phyloP scores from a whole-genome alignment of 2,329 filamentous ascomycete genomes.

The Neoarthrinium moseri region DNA sequence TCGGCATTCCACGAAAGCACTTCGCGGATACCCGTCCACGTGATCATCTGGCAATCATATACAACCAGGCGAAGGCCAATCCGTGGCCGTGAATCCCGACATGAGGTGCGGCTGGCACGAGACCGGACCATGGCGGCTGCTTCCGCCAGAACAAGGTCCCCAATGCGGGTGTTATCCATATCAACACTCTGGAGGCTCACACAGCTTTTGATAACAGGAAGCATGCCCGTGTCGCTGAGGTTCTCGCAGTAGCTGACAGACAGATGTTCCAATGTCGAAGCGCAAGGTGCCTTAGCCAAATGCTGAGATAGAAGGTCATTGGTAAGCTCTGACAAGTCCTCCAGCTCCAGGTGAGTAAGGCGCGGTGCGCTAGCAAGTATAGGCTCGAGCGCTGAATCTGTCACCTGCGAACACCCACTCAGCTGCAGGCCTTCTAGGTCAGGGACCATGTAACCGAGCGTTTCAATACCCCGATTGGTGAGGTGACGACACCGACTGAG shows the following conservation, averaged over 20 bases:
- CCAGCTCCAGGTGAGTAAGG: slow-evolving; percentile 84
- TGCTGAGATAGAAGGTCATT: slow-evolving; percentile 71
- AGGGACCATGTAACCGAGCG: slow-evolving; percentile 73
- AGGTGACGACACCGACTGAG: slow-evolving; percentile 75
- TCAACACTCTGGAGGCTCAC: slow-evolving; percentile 68
- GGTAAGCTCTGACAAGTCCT: slow-evolving; percentile 77
- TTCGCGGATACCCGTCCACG: slow-evolving; percentile 88
- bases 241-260: slow-evolving; percentile 89
- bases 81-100: slow-evolving; percentile 40
- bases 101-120: slow-evolving; percentile 50
- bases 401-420: slow-evolving; percentile 72
- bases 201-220: slow-evolving; percentile 78
- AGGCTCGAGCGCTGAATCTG: slow-evolving; percentile 68
- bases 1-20: slow-evolving; percentile 83
- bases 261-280: slow-evolving; percentile 70
- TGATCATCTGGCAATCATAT: slow-evolving; percentile 90
- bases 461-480: slow-evolving; percentile 69
- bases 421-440: slow-evolving; percentile 80
- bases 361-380: slow-evolving; percentile 73
- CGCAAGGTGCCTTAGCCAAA: slow-evolving; percentile 75
- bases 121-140: slow-evolving; percentile 75
- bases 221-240: slow-evolving; percentile 78
- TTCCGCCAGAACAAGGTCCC: slow-evolving; percentile 81
- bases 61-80: slow-evolving; percentile 74
- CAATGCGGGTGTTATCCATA: slow-evolving; percentile 91